These are phyloP conservation scores for Pistacia integerrima DNA, from an alignment of 345 rosid species.

Conservation along the genomic window DNA sequence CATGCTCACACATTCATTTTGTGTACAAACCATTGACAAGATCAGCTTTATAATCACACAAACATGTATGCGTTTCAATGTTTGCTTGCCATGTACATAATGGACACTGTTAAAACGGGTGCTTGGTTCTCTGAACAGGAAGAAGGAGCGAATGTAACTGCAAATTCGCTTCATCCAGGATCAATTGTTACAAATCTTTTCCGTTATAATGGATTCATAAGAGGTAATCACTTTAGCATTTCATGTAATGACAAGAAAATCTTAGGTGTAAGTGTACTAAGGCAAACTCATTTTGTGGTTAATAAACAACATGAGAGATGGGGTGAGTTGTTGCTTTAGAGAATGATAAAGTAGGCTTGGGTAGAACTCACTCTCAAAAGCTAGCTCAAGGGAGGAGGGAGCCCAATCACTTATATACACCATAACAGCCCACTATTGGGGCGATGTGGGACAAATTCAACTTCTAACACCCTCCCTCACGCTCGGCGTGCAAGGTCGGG, in stretches of 20 bases:
- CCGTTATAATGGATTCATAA: slow-evolving; percentile 46
- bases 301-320: background rate
- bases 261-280: slow-evolving; percentile 1
- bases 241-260: background rate
- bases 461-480: too few species aligned
- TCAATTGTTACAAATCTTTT: slow-evolving; percentile 61
- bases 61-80: background rate
- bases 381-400: too few species aligned
- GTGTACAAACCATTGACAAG: background rate
- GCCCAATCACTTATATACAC: too few species aligned
- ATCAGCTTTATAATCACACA: background rate
- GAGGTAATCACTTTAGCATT: slow-evolving; percentile 32
- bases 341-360: too few species aligned
- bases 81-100: background rate
- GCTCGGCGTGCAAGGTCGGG: too few species aligned
- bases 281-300: background rate
- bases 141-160: slow-evolving; percentile 58
- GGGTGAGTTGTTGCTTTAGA: background rate
- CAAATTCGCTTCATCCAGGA: slow-evolving; percentile 84
- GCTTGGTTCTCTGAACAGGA: slow-evolving; percentile 42
- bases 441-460: too few species aligned
- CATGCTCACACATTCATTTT: background rate
- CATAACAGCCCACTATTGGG: too few species aligned
- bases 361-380: too few species aligned
- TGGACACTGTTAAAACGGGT: slow-evolving; percentile 4